A percentile compares a stretch with the other conserved stretches of the same genome.
phyloP scores from a whole-genome alignment of 2,329 filamentous ascomycete genomes.

The Fusarium transvaalense region DNA sequence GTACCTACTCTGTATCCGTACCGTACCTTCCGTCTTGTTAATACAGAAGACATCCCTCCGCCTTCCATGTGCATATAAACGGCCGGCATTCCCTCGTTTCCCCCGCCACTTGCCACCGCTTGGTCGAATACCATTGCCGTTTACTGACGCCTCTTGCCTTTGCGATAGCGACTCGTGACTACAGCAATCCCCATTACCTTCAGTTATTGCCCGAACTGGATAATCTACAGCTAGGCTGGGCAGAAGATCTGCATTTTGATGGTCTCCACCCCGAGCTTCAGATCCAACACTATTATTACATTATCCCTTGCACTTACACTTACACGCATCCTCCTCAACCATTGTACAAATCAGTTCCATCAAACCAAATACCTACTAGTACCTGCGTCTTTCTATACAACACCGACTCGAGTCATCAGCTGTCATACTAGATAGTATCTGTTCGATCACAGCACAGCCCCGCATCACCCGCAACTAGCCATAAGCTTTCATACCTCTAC shows the following conservation, averaged over 20 bases:
- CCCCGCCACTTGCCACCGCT: conserved; percentile 42
- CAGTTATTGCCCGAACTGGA: neutral
- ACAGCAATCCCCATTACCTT: conserved; percentile 13
- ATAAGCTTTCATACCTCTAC: neutral
- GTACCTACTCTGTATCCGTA: neutral
- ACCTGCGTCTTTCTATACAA: neutral
- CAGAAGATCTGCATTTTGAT: neutral
- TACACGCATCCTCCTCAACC: conserved; percentile 7
- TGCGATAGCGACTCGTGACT: conserved; percentile 16
- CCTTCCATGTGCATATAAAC: conserved; percentile 62
- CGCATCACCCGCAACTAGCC: neutral
- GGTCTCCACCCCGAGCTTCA: neutral
- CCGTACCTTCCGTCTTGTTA: neutral
- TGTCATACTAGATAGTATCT: neutral
- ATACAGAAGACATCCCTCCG: conserved; percentile 27
- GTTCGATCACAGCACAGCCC: neutral
- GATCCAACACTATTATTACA: neutral
- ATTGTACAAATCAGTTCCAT: neutral
- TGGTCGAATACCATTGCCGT: conserved; percentile 43
- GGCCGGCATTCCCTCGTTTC: conserved; percentile 56
- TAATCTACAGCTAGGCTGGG: neutral
- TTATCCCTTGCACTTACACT: neutral
- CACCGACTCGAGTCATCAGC: neutral
- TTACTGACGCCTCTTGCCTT: conserved; percentile 32
- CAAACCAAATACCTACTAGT: neutral